Base-by-base conservation (phyloP, 441 rosid genomes). In the Arabidopsis hybrid region DNA sequence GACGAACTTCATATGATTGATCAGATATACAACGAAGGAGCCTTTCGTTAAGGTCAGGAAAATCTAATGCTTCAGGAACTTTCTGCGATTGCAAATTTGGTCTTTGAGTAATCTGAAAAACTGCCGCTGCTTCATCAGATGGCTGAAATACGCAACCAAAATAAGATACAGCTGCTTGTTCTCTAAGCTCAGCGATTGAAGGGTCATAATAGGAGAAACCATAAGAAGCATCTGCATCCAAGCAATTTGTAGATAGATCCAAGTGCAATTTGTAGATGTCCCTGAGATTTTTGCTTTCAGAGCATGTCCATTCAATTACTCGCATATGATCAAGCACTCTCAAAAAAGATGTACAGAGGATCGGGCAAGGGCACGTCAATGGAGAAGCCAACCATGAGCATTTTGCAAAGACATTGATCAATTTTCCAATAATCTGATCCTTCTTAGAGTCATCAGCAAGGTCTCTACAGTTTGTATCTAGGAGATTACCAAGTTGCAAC, bases 1-100 rank as follows among this genome's bases (percentile, higher is more conserved):
- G 89, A 65, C 92, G 93, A 84, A 92, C 95, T 83, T 95, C 99
- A 83, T 91, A 95, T 36, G 90, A 87, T 52, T 91, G 85, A 81
- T 93, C 96, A 59, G 87, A 85, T 75, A 92, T 73, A 72, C 87
- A 84, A 29, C 81, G 81, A 49, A 83, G 72, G 79, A 95, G 76
- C 86, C 85, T 86, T 62, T 85, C 91, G 42, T 74, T 80, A 60
- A 85, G 85, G 60, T 86, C 85, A 5, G 73, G 31, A 80, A 78
- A 85, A 69, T 74, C 81, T 47, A 67, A 74, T 67, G 68, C 75
- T 75, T 81, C 87, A 57, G 65, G 71, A 40, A 46, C 71, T 60
- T 79, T 76, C 43, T 60, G 80, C 43, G 45, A 65, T 11, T 1
- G 75, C 60, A 57, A 35, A 68, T 75, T 72, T 74, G 79, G 75